These are phyloP conservation scores for Mastigamoeba balamuthi DNA, from an alignment of 78 protist genomes.

Conservation along the genomic window DNA sequence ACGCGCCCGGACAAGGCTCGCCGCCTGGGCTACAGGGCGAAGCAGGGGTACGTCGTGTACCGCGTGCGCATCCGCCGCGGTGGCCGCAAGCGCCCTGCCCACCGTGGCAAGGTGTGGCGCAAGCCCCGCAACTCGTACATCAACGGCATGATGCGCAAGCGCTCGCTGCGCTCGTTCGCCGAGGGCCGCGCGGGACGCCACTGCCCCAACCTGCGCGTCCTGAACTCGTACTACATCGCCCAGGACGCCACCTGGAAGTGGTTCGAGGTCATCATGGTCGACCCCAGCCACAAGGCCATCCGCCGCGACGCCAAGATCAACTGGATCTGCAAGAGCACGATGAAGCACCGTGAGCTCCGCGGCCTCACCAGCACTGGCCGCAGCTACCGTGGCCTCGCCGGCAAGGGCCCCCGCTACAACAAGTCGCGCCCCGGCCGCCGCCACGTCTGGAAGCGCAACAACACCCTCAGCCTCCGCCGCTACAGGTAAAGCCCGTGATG, in stretches of 20 bases:
- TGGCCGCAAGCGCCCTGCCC: constrained; percentile 85
- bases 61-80: constrained; percentile 97
- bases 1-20: constrained; percentile 99
- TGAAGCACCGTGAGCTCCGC: constrained; percentile 92
- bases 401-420: constrained; percentile 66
- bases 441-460: constrained; percentile 92
- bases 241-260: constrained; percentile 93
- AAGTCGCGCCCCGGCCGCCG: constrained; percentile 86
- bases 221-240: constrained; percentile 98
- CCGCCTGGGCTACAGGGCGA: constrained; percentile 98
- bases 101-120: constrained; percentile 96
- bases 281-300: constrained; percentile 91
- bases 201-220: constrained; percentile 91
- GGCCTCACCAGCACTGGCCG: constrained; percentile 98
- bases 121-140: constrained; percentile 95
- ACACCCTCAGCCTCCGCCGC: constrained; percentile 79
- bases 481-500: constrained; percentile 92
- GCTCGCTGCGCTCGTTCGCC: constrained; percentile 79
- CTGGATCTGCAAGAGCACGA: constrained; percentile 93
- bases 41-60: constrained; percentile 88
- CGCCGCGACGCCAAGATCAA: constrained; percentile 95
- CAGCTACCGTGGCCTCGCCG: constrained; percentile 77
- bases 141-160: constrained; percentile 75
- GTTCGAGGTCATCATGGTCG: constrained; percentile 98
- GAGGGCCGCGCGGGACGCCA: constrained; percentile 95